Base-by-base conservation (phyloP, 208 protist species). In the Histomonas meleagridis region DNA sequence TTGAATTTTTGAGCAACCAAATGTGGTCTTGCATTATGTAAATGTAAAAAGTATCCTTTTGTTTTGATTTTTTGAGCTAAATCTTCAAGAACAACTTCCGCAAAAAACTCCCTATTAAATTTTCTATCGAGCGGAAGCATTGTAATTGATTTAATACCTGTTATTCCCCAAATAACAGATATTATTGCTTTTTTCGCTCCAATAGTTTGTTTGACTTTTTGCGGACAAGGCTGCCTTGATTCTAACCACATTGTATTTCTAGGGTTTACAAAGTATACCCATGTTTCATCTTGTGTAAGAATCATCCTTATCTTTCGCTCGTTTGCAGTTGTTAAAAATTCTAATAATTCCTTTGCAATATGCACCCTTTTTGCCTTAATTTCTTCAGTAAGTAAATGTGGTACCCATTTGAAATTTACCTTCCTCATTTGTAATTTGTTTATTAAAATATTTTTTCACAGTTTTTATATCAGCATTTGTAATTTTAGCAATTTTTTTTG, bases 161-260 rank as follows among this genome's bases (percentile, higher is more conserved):
- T 65, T 10, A 65, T 65, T n/a, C 60, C 60, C 60, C 60, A 65
- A n/a, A 65, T 65, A n/a, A 65, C 60, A 32, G 60, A 65, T 10
- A 65, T 65, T 26, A 65, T 65, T 26, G n/a, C 60, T 65, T 65
- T 65, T n/a, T 12, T 12, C 3, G 60, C 7, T 65, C 60, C 60
- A 65, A 65, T 65, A 5, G n/a, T n/a, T n/a, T 3, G 60, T n/a
- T 65, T 65, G 7, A 28, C 3, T 65, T 65, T 65, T n/a, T 65
- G 3, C n/a, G 60, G 60, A 65, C 16, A n/a, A 32, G 7, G 7
- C n/a, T 28, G 60, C 7, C 60, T 26, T n/a, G 60, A 10, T 65
- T 65, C 60, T n/a, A 65, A n/a, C 60, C 60, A 65, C 60, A 65
- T 65, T 65, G 60, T 32, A 65, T 65, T 65, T 65, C 60, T 65